Conservation (phyloP, 106 monocot genomes). For the Allium cepa region DNA sequence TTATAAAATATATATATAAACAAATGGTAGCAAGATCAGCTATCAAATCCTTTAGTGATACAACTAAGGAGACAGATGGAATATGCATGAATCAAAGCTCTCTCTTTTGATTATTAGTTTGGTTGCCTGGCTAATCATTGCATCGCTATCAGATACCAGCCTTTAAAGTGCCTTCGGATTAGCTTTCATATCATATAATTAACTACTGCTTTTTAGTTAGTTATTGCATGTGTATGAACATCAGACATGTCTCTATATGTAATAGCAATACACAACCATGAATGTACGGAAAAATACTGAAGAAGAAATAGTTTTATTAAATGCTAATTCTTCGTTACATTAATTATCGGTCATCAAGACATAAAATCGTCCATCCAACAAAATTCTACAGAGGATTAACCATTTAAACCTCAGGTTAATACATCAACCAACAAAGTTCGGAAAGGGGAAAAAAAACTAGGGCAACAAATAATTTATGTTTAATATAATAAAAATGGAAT, state of each 20-base stretch:
- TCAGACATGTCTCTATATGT: background rate
- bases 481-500: background rate
- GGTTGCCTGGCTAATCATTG: no score
- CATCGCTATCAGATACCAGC: no score
- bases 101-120: no score
- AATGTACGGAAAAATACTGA: no score
- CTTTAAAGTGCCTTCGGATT: no score
- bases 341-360: conserved; percentile 2
- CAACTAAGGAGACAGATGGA: no score
- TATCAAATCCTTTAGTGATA: no score
- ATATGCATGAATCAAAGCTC: no score
- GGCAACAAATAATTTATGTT: conserved; percentile 6
- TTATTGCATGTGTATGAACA: conserved; percentile 7
- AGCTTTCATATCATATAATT: no score
- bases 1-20: no score
- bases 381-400: background rate
- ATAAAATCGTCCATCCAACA: conserved; percentile 9
- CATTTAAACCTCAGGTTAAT: conserved; percentile 5
- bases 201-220: background rate
- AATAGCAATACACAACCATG: background rate
- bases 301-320: no score
- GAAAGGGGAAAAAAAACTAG: background rate
- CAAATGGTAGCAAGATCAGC: no score
- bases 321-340: background rate
- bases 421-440: background rate